A percentile compares a stretch with the other conserved stretches of the same genome.
Conservation (phyloP, 1,139 yeast genomes). For the Suhomyces atakaporum region DNA sequence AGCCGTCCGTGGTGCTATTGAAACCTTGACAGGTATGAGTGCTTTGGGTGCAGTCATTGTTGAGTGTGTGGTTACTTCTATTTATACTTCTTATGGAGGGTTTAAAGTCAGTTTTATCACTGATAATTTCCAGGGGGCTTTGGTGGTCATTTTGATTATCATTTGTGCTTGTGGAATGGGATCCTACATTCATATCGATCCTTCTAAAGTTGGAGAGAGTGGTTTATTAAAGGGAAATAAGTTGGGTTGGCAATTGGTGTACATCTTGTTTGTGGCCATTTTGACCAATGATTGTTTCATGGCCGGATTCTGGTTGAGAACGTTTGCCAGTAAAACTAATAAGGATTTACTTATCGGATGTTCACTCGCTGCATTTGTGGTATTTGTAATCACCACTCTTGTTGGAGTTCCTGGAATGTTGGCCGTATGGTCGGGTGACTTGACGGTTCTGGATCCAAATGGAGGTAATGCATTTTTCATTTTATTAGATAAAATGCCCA, state of each 20-base stretch:
- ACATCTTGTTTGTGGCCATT: constrained; percentile 82
- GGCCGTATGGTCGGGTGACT: constrained; percentile 87
- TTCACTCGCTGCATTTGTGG: constrained; percentile 67
- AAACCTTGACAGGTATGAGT: constrained; percentile 74
- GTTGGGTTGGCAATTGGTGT: constrained; percentile 87
- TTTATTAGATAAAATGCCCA: constrained; percentile 72
- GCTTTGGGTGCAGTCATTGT: constrained; percentile 84
- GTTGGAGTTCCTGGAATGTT: constrained; percentile 83
- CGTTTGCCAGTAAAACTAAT: constrained; percentile 83
- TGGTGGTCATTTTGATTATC: constrained; percentile 65
- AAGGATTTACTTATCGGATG: constrained; percentile 77
- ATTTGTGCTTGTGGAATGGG: constrained; percentile 84
- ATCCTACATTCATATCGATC: constrained; percentile 69
- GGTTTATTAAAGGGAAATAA: constrained; percentile 63
- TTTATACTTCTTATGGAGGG: constrained; percentile 88
- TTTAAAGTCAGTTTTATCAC: constrained; percentile 87
- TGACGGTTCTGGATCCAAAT: constrained; percentile 57
- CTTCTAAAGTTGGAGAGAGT: constrained; percentile 60
- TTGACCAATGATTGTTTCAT: constrained; percentile 87
- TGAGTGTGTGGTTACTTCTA: constrained; percentile 83
- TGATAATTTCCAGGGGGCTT: constrained; percentile 81
- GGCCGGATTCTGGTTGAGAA: constrained; percentile 92
- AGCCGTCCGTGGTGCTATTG: constrained; percentile 74
- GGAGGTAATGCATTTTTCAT: constrained; percentile 72
- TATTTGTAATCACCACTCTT: constrained; percentile 63